Base-by-base conservation (phyloP, 805 yeast species). In the Candida morakotiae region DNA sequence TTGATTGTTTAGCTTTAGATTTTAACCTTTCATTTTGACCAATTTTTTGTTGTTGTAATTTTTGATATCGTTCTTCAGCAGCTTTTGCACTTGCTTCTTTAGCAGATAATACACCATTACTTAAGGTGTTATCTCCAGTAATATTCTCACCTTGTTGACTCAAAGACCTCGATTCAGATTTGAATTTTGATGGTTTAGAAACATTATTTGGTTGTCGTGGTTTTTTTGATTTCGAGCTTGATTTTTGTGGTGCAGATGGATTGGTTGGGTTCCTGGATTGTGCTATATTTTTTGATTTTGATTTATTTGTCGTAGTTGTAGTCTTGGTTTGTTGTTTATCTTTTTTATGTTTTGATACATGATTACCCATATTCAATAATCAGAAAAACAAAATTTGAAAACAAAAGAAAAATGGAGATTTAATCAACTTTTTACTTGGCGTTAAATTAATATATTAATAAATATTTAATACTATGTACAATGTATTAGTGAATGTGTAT, bases 21-120 rank as follows among this genome's bases (percentile, higher is more conserved):
- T 56, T 48, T 27, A 67, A 43, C 45, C 56, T 56, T 2, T 47
- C 57, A 40, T 50, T 48, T 37, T 69, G 62, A 14, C 49, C 49
- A 37, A 49, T 45, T 16, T 42, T 19, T 31, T 58, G 47, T 18
- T 53, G 54, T 36, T 62, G 62, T 18, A 54, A 58, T 30, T 48
- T 52, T 21, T 53, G 43, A 41, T 42, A 58, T 31, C 73, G 43
- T 24, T 45, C 51, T 37, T 67, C 66, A 2, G 72, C 72, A 5
- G 73, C 73, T 28, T 42, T 46, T 4, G 70, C 72, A 2, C 58
- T 67, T 2, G 70, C 70, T 15, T 49, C 59, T 33, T 45, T 50
- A 14, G 60, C 46, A 15, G 18, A 10, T 20, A 24, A 18, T 6
- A 13, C 20, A 24, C 19, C 19, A 9, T 22, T 18, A 20, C 11